Evolutionary conservation across 768 basidiomycete genomes (phyloP).

Genomic region (Lanmaoa rubissima): DNA sequence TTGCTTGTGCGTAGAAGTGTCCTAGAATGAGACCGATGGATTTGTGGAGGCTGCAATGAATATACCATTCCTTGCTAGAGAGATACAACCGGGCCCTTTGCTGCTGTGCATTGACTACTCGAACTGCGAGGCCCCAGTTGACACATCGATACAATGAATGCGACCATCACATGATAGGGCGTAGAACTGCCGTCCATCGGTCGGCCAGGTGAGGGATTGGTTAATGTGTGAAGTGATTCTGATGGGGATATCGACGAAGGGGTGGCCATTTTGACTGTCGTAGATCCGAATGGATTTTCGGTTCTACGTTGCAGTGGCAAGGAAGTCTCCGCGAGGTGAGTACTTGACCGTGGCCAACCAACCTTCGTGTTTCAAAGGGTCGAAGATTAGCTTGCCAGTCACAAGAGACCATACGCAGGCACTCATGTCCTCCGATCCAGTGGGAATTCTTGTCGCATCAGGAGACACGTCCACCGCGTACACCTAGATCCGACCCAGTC

Average conservation of each 20-base stretch:
- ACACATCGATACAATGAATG: background rate
- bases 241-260: background rate
- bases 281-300: background rate
- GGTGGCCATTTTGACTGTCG: background rate
- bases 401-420: background rate
- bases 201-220: background rate
- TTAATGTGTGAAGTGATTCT: background rate
- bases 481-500: constrained; percentile 7
- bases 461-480: constrained; percentile 5
- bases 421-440: background rate
- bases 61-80: background rate
- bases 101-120: background rate
- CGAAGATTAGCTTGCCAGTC: too few species aligned
- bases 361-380: background rate
- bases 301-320: background rate
- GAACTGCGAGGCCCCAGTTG: background rate
- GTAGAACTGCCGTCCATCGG: background rate
- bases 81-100: background rate
- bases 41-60: background rate
- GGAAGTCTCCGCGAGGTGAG: background rate
- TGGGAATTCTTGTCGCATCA: background rate
- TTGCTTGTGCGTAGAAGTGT: background rate
- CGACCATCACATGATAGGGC: background rate
- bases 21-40: background rate
- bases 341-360: background rate